A percentile compares a stretch with the other conserved stretches of the same genome.
Conservation (phyloP, 306 rosid genomes). For the Prosopis cineraria region DNA sequence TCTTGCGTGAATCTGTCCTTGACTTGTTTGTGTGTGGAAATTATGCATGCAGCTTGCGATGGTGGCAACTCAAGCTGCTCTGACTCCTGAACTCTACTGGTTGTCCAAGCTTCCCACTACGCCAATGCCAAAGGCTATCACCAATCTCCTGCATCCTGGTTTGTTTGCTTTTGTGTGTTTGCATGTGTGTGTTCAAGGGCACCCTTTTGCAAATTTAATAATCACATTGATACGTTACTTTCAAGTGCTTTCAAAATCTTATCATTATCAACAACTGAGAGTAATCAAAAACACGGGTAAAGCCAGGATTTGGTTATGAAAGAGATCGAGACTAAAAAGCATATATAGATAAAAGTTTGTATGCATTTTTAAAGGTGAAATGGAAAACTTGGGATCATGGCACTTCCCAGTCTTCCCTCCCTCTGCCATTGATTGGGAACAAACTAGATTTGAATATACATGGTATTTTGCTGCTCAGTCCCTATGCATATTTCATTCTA, state of each 20-base stretch:
- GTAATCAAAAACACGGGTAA: not conserved
- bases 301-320: too few relatives aligned
- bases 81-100: slow-evolving; percentile 69
- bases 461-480: not conserved
- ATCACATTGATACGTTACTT: not conserved
- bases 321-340: not conserved
- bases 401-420: too few relatives aligned
- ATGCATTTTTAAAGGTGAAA: too few relatives aligned
- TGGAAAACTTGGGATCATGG: too few relatives aligned
- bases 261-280: not conserved
- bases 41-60: slow-evolving; percentile 48
- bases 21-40: not conserved
- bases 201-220: not conserved
- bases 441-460: too few relatives aligned
- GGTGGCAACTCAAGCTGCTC: slow-evolving; percentile 58
- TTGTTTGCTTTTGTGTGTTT: too few relatives aligned
- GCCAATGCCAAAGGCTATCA: slow-evolving; percentile 53
- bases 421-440: too few relatives aligned
- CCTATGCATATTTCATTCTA: not conserved
- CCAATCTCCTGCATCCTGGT: slow-evolving; percentile 60
- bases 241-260: not conserved
- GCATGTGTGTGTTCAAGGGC: not conserved
- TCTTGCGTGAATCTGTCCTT: not conserved
- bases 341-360: too few relatives aligned
- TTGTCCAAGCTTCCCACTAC: slow-evolving; percentile 65